These are phyloP conservation scores for Cryptococcus jaspeensis DNA, from an alignment of 1,284 basidiomycete genomes.

Conservation along the genomic window DNA sequence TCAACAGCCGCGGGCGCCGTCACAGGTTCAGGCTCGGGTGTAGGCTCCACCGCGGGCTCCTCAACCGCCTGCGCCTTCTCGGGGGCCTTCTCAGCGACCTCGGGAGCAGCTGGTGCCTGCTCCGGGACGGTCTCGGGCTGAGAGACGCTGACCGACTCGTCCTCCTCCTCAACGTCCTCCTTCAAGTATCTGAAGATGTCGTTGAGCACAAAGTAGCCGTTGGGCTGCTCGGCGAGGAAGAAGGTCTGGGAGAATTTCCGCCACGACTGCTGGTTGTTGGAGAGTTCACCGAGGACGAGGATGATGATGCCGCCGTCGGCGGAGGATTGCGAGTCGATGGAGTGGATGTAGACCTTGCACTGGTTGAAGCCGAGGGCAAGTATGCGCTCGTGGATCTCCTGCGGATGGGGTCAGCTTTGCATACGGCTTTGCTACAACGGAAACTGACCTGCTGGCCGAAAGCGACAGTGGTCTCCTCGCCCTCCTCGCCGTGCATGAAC, in stretches of 20 bases:
- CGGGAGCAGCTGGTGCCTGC: conserved; percentile 51
- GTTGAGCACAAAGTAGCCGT: conserved; percentile 99
- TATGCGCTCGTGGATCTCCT: conserved; percentile 98
- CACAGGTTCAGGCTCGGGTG: conserved; percentile 47
- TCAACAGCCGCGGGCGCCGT: conserved; percentile 32
- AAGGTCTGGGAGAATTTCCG: conserved; percentile 99
- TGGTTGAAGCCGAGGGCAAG: conserved; percentile 88
- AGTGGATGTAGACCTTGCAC: conserved; percentile 97
- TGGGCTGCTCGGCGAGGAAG: conserved; percentile 98
- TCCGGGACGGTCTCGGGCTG: conserved; percentile 75
- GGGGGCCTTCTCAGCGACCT: conserved; percentile 24
- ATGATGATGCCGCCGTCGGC: conserved; percentile 95
- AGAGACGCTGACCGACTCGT: conserved; percentile 68
- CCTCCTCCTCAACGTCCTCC: conserved; percentile 77
- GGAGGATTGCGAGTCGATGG: conserved; percentile 89
- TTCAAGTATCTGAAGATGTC: conserved; percentile 99
- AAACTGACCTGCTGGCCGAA: conserved; percentile 76
- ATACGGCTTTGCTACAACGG: background rate
- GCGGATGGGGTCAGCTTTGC: conserved; percentile 19
- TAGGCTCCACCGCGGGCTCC: conserved; percentile 26
- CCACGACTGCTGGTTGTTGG: conserved; percentile 84
- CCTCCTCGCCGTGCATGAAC: conserved; percentile 93
- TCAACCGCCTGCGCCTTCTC: conserved; percentile 32
- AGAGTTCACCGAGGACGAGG: conserved; percentile 99
- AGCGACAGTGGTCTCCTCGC: conserved; percentile 85